Percentiles rank a stretch among this genome's conserved stretches.
Conservation (phyloP, 1,284 basidiomycete genomes). For the Cryptococcus hybrid region DNA sequence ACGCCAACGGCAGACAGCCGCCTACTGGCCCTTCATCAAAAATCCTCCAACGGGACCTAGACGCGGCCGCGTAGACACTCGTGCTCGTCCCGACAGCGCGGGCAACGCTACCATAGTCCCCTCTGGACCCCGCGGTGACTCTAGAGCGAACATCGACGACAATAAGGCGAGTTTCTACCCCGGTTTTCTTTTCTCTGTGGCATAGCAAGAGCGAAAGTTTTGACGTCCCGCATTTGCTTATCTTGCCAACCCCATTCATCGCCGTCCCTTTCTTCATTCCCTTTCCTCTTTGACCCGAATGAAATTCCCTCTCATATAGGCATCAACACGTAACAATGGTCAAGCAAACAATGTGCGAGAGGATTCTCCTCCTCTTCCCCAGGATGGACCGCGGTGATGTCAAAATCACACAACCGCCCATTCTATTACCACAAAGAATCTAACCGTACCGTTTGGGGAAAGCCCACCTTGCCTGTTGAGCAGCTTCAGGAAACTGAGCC, state of each 20-base stretch:
- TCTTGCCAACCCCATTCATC: neutral
- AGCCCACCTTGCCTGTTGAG: constrained; percentile 9
- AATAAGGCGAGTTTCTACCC: neutral
- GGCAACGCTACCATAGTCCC: no score
- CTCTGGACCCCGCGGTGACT: neutral
- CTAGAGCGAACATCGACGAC: neutral
- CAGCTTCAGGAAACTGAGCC: neutral
- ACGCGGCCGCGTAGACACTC: neutral
- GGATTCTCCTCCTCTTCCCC: constrained; percentile 11
- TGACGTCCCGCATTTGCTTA: neutral
- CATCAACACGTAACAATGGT: neutral
- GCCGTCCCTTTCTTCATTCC: neutral
- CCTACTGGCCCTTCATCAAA: constrained; percentile 9
- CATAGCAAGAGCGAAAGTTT: neutral
- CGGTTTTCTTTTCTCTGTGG: neutral
- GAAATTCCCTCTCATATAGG: neutral
- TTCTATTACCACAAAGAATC: constrained; percentile 21
- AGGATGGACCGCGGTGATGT: constrained; percentile 23
- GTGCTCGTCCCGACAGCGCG: neutral
- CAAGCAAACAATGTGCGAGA: neutral
- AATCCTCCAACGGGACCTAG: constrained; percentile 1
- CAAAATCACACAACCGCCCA: constrained; percentile 16
- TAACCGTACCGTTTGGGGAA: constrained; percentile 18
- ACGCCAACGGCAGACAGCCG: neutral
- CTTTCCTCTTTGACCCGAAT: neutral